phyloP scores from a whole-genome alignment of 139 green algal genomes.

The Haematococcus lacustris region DNA sequence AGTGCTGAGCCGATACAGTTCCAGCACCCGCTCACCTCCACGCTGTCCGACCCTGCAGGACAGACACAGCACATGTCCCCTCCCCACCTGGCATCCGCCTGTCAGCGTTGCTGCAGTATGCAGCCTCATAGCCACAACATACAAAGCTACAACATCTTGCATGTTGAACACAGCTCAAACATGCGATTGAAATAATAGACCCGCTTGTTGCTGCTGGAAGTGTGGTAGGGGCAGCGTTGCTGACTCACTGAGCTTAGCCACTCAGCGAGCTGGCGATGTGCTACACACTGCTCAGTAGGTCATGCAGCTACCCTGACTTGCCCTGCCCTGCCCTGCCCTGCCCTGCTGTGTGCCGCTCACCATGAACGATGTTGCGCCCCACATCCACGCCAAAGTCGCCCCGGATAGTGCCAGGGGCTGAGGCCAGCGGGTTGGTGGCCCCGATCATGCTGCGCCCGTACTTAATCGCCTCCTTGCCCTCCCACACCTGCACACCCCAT shows the following conservation, averaged over 20 bases:
- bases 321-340: not conserved
- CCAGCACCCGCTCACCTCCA: too few relatives aligned
- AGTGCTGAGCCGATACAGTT: too few relatives aligned
- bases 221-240: too few relatives aligned
- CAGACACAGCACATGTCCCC: not conserved
- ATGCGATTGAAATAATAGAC: not conserved
- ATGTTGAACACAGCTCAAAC: not conserved
- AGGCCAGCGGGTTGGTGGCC: slow-evolving; percentile 67
- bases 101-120: too few relatives aligned
- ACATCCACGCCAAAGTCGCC: slow-evolving; percentile 64
- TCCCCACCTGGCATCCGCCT: not conserved
- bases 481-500: slow-evolving; percentile 55
- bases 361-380: slow-evolving; percentile 69
- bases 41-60: not conserved
- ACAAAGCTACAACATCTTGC: not conserved
- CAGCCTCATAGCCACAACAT: too few relatives aligned
- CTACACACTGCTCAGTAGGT: too few relatives aligned
- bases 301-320: not conserved
- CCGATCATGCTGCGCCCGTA: slow-evolving; percentile 71
- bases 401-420: slow-evolving; percentile 66
- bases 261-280: too few relatives aligned
- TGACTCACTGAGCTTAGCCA: too few relatives aligned
- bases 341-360: not conserved
- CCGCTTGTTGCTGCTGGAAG: too few relatives aligned
- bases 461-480: slow-evolving; percentile 63